Base-by-base conservation (phyloP, 2,329 filamentous ascomycete species). In the Achaetomium macrosporum region DNA sequence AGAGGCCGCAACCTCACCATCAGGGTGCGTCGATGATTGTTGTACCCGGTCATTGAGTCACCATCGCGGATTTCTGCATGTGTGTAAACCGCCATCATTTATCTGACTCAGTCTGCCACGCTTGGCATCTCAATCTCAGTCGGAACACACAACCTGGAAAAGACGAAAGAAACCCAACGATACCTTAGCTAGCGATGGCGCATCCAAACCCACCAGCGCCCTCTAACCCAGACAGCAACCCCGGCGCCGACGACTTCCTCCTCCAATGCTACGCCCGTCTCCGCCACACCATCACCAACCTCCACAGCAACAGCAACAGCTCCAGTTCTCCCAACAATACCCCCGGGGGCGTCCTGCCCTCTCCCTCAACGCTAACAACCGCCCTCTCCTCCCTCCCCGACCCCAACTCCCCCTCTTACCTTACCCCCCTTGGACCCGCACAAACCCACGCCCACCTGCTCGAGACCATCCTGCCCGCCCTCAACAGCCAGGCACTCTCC, bases 401-500 rank as follows among this genome's bases (percentile, higher is more conserved):
- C 54, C 57, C 30, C 59, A 65, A 2, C 10, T 75, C 29, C 41
- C 58, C 30, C 55, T 61, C 19, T 25, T 51, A 51, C 50, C 57
- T 60, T 35, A 25, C 13, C 5, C 48, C 53, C n/a, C 57, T 30
- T 6, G 57, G 53, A 31, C 43, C 50, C 53, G 53, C 62, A 1
- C 63, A 63, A 7, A 68, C 72, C 5, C 57, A 74, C 15, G 45
- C 63, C 12, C 78, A 82, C 64, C 71, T 82, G 35, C 61, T 72
- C 10, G 31, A 60, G 8, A 67, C 72, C 54, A 69, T 82, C 52
- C 69, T 78, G 39, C 78, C 79, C 1, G 86, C 78, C 1, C 77
- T 93, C 54, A 90, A 85, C 61, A 78, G 76, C 15, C 79, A 82
- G 63, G 84, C 82, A 59, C 76, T 79, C 40, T 82, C 79, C 41